Evolutionary conservation across 1,139 yeast species (phyloP).

Genomic region (Diutina mesorugosa): DNA sequence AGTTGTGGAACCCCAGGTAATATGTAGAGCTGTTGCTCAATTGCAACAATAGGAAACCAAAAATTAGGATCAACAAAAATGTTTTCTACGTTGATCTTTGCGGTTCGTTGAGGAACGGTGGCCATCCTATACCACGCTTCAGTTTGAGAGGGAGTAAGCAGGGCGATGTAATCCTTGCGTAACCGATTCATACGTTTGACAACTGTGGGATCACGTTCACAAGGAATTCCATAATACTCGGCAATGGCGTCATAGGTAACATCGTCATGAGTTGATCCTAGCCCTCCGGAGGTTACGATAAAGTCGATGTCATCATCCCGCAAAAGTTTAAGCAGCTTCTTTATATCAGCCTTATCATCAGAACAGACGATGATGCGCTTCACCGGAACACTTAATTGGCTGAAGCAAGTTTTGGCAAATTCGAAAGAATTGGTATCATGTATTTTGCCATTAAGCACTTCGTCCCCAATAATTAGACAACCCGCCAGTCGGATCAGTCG

Average conservation of each 20-base stretch:
- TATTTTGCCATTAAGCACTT: conserved; percentile 79
- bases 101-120: conserved; percentile 41
- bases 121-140: conserved; percentile 70
- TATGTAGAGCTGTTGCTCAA: conserved; percentile 49
- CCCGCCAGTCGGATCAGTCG: conserved; percentile 16
- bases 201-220: conserved; percentile 42
- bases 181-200: conserved; percentile 45
- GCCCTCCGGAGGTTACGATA: conserved; percentile 71
- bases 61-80: conserved; percentile 40
- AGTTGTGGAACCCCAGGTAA: conserved; percentile 78
- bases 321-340: conserved; percentile 35
- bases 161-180: conserved; percentile 25
- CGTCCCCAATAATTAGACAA: conserved; percentile 70
- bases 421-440: conserved; percentile 62
- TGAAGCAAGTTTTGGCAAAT: conserved; percentile 62
- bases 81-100: conserved; percentile 26
- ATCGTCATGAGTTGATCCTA: conserved; percentile 88
- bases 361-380: conserved; percentile 62
- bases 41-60: conserved; percentile 77
- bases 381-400: conserved; percentile 45
- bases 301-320: conserved; percentile 43
- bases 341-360: conserved; percentile 58
- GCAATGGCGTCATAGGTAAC: conserved; percentile 68
- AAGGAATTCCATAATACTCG: conserved; percentile 40
- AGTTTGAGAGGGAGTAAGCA: conserved; percentile 30